These are phyloP conservation scores for Citrus unshiu DNA, from an alignment of 345 rosid genomes.

Conservation along the genomic window DNA sequence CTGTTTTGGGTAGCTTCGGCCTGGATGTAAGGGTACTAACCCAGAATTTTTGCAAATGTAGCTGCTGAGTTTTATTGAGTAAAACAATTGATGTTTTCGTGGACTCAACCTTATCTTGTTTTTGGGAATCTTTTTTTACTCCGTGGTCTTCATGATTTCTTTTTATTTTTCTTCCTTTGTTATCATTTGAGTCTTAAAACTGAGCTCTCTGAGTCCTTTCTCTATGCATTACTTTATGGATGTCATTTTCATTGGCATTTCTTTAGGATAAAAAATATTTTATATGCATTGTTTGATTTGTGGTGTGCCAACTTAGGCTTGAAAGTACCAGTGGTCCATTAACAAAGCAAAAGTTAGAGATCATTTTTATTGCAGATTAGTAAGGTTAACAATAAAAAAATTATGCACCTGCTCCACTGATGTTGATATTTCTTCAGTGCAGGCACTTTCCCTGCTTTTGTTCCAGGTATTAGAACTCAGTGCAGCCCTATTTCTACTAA, in stretches of 20 bases:
- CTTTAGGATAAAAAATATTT: neutral
- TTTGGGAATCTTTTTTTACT: neutral
- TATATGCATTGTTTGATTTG: neutral
- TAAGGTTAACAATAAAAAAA: neutral
- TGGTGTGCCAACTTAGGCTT: neutral
- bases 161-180: neutral
- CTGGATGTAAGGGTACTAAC: neutral
- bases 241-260: neutral
- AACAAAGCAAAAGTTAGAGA: neutral
- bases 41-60: neutral
- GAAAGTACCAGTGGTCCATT: neutral
- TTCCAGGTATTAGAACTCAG: constrained; percentile 57
- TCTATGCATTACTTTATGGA: neutral
- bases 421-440: constrained; percentile 16
- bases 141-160: neutral
- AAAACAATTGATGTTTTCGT: no score
- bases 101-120: neutral
- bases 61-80: neutral
- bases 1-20: neutral
- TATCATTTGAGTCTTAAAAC: neutral
- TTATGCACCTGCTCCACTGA: constrained; percentile 1
- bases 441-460: constrained; percentile 59
- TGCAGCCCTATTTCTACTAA: constrained; percentile 52
- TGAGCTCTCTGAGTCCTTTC: neutral
- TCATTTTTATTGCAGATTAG: neutral